A percentile compares a stretch with the other conserved stretches of the same genome.
These are phyloP conservation scores for Cyclocybe aegerita DNA, from an alignment of 768 basidiomycete species.

Conservation along the genomic window DNA sequence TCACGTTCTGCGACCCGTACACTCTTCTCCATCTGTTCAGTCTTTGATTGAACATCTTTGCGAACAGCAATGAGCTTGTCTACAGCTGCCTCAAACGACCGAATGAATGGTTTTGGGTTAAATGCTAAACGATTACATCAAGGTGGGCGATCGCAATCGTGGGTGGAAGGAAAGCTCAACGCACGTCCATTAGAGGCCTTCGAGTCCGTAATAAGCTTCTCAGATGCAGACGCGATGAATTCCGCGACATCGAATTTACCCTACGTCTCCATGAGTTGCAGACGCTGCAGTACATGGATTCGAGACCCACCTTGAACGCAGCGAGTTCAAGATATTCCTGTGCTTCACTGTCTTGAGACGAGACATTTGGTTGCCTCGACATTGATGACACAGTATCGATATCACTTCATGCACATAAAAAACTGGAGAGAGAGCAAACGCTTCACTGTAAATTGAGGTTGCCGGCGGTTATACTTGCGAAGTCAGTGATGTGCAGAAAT, in stretches of 20 bases:
- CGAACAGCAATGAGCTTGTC: conserved; percentile 85
- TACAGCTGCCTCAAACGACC: conserved; percentile 88
- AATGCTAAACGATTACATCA: conserved; percentile 57
- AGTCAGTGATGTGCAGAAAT: too few relatives aligned
- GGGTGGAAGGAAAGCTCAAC: conserved; percentile 13
- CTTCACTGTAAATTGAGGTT: too few relatives aligned
- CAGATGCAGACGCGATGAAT: conserved; percentile 82
- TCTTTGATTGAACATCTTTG: conserved; percentile 87
- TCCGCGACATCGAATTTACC: conserved; percentile 92
- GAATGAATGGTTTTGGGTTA: conserved; percentile 89
- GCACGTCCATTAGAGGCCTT: conserved; percentile 80
- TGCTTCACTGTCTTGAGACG: conserved; percentile 27
- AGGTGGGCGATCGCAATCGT: background rate
- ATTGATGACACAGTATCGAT: conserved; percentile 2
- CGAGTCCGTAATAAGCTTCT: conserved; percentile 84
- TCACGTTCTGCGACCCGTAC: conserved; percentile 88
- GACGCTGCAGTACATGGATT: conserved; percentile 1
- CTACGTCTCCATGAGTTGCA: conserved; percentile 32
- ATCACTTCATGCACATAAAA: background rate
- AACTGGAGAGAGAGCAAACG: too few relatives aligned
- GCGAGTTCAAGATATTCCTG: conserved; percentile 52
- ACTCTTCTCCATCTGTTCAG: conserved; percentile 90
- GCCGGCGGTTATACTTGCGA: too few relatives aligned
- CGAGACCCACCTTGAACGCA: conserved; percentile 49
- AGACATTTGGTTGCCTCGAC: conserved; percentile 15